phyloP scores from a whole-genome alignment of 2,329 filamentous ascomycete species.

The Penicillium corylophilum region DNA sequence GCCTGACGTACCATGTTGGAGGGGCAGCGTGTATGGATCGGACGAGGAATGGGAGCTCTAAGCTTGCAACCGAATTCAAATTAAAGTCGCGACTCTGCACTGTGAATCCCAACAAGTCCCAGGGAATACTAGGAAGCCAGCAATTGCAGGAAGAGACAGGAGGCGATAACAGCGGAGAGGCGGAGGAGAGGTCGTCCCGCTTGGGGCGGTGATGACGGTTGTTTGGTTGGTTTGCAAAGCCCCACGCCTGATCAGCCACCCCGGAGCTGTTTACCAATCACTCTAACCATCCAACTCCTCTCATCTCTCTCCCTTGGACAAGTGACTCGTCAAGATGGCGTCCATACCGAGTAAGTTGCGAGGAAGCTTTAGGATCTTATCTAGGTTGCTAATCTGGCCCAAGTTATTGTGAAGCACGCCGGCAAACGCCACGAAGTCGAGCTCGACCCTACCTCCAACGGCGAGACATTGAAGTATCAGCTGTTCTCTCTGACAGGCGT shows the following conservation, averaged over 20 bases:
- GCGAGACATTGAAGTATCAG: conserved; percentile 94
- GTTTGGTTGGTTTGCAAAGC: conserved; percentile 37
- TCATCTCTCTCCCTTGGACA: not conserved
- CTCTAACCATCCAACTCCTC: not conserved
- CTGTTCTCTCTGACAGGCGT: conserved; percentile 93
- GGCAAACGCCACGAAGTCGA: conserved; percentile 96
- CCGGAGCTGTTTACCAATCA: conserved; percentile 19
- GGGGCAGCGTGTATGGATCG: not conserved
- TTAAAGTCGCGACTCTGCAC: not conserved
- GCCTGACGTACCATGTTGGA: conserved; percentile 29
- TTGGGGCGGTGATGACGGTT: conserved; percentile 18
- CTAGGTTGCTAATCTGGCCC: conserved; percentile 20
- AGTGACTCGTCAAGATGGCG: conserved; percentile 47
- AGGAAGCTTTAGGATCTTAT: not conserved
- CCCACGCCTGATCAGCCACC: conserved; percentile 19
- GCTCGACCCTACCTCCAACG: conserved; percentile 77
- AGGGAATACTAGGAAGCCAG: not conserved
- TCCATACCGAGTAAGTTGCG: conserved; percentile 53
- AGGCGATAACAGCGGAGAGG: conserved; percentile 12
- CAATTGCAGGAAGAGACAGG: conserved; percentile 1
- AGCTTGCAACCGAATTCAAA: not conserved
- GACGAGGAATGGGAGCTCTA: not conserved
- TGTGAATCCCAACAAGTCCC: not conserved
- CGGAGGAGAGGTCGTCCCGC: conserved; percentile 19
- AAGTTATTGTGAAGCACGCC: conserved; percentile 90